Evolutionary conservation across 2,329 filamentous ascomycete species (phyloP), one percentile per base, ranked within the genome.

Genomic region (Seiridium unicorne): DNA sequence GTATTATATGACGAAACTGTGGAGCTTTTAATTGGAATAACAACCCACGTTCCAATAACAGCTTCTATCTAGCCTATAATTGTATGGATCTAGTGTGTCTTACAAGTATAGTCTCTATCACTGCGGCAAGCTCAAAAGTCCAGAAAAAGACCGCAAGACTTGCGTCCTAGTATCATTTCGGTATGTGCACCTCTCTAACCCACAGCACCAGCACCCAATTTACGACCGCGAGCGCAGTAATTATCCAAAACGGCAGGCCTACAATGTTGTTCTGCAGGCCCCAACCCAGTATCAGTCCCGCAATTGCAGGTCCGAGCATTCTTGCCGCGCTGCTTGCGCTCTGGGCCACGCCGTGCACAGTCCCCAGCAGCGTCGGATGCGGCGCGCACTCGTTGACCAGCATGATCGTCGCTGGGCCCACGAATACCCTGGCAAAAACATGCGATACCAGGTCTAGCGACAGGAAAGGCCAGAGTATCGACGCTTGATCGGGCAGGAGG

Each of bases 271-370:
- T 53, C 34, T 36, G 31, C 49, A 53, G 38, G 35, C 49, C 49
- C 49, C 49, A 53, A 13, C 49, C 49, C 31, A 53, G 49, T 3
- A 53, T 4, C 13, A 38, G 18, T 5, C 53, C 53, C 8, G 38
- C 53, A 44, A 55, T 10, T 18, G 53, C 35, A 32, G 53, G 53
- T 3, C 53, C 53, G 8, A 55, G 36, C 38, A 46, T 44, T 26
- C 53, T 11, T 18, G 53, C 53, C 53, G 36, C 35, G 32, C 53
- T 55, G 35, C 53, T 55, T 5, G 53, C 36, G 13, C 53, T 55
- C 36, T 55, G 53, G 10, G 38, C 53, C 53, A 55, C 42, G 32
- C 53, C 53, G 32, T 55, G 53, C n/a, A 55, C 42, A 36, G 53
- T 55, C 9, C 53, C 53, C 36, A 55, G 32, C 2, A 55, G 38